These are phyloP conservation scores for Moesziomyces globuligerus DNA, from an alignment of 1,284 basidiomycete species.

Conservation along the genomic window DNA sequence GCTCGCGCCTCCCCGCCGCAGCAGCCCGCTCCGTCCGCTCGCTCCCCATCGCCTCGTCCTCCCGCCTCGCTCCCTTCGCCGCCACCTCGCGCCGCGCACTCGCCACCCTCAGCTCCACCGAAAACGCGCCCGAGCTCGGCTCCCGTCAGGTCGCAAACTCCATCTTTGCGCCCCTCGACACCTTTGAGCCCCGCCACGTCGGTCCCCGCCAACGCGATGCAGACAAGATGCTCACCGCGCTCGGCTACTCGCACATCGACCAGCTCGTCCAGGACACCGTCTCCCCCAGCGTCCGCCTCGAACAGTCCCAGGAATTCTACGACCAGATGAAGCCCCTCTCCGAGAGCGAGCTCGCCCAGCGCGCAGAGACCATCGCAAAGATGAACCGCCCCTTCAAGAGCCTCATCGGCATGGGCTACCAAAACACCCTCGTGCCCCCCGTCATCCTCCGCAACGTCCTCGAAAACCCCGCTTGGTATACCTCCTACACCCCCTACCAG, in stretches of 20 bases:
- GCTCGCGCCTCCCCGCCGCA: slow-evolving; percentile 29
- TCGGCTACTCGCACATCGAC: slow-evolving; percentile 61
- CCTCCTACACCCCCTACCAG: slow-evolving; percentile 90
- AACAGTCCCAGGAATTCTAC: slow-evolving; percentile 75
- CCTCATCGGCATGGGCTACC: slow-evolving; percentile 98
- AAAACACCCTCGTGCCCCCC: slow-evolving; percentile 69
- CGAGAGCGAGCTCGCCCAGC: slow-evolving; percentile 83
- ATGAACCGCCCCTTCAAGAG: slow-evolving; percentile 86
- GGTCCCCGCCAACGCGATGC: slow-evolving; percentile 60
- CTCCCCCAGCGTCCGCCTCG: slow-evolving; percentile 69
- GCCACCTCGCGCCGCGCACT: slow-evolving; percentile 14
- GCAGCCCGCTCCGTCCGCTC: slow-evolving; percentile 25
- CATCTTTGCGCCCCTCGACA: slow-evolving; percentile 63
- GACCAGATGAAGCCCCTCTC: slow-evolving; percentile 73
- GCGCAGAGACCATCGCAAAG: slow-evolving; percentile 80
- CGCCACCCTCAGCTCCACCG: slow-evolving; percentile 48
- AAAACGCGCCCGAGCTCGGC: slow-evolving; percentile 51
- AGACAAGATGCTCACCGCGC: slow-evolving; percentile 55
- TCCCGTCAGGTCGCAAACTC: slow-evolving; percentile 48
- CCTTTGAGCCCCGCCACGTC: slow-evolving; percentile 61
- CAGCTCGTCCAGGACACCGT: slow-evolving; percentile 62
- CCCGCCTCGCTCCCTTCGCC: slow-evolving; percentile 10
- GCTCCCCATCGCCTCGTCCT: slow-evolving; percentile 23
- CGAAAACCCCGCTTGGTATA: slow-evolving; percentile 99
- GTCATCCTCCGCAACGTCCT: slow-evolving; percentile 70